Percentiles rank a stretch among this genome's conserved stretches.
phyloP scores from a whole-genome alignment of 1,284 basidiomycete genomes.

The Chalciporus sp. region DNA sequence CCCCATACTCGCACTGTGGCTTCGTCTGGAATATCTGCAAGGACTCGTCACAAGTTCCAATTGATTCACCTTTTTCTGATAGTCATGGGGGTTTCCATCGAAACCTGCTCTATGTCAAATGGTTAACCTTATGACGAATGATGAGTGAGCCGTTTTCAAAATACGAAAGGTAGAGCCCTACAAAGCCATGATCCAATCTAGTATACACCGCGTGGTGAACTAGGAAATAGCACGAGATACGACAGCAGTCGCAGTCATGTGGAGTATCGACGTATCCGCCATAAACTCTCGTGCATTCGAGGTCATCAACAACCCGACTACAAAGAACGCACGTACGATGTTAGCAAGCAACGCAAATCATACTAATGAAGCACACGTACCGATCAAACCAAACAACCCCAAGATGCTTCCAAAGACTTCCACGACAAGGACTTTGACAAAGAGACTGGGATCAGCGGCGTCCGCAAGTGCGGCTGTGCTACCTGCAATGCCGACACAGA shows the following conservation, averaged over 20 bases:
- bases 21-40: no score
- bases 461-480: constrained; percentile 91
- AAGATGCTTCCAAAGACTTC: constrained; percentile 95
- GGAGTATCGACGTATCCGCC: constrained; percentile 36
- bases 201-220: constrained; percentile 15
- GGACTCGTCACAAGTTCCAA: no score
- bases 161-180: no score
- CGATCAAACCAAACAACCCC: constrained; percentile 90
- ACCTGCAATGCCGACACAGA: constrained; percentile 90
- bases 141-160: no score
- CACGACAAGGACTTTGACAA: constrained; percentile 93
- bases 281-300: constrained; percentile 58
- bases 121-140: no score
- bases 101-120: no score
- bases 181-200: no score
- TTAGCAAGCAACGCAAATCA: neutral
- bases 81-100: no score
- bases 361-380: constrained; percentile 48
- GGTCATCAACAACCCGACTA: constrained; percentile 72
- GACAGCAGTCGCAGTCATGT: constrained; percentile 18
- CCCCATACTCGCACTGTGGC: no score
- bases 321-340: neutral
- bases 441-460: constrained; percentile 89
- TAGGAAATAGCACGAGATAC: constrained; percentile 30
- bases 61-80: no score